A percentile compares a stretch with the other conserved stretches of the same genome.
phyloP scores from a whole-genome alignment of 225 moss, liverwort and hornwort genomes.

The Pseudoscleropodium purum region DNA sequence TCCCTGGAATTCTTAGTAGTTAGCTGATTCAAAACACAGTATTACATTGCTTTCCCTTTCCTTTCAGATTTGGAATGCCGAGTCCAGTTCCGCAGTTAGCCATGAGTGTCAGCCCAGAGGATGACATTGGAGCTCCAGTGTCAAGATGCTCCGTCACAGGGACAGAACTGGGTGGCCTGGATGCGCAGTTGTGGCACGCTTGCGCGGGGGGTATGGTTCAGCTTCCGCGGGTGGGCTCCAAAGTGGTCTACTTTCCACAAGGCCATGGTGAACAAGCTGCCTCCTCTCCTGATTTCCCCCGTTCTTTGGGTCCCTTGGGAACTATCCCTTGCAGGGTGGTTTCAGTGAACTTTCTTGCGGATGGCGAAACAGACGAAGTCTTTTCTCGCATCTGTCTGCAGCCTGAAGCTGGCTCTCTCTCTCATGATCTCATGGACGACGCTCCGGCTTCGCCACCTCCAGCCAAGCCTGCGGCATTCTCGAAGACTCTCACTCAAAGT shows the following conservation, averaged over 20 bases:
- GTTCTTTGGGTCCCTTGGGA: slow-evolving; percentile 43
- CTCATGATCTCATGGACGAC: slow-evolving; percentile 24
- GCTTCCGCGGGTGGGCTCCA: slow-evolving; percentile 58
- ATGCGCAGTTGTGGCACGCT: slow-evolving; percentile 83
- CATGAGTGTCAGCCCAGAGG: slow-evolving; percentile 59
- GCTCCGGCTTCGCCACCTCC: slow-evolving; percentile 40
- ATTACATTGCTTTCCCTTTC: neutral
- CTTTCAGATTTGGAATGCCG: slow-evolving; percentile 34
- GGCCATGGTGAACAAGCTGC: slow-evolving; percentile 87
- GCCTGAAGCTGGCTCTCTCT: slow-evolving; percentile 24
- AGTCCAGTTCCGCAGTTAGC: slow-evolving; percentile 34
- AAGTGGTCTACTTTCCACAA: slow-evolving; percentile 79
- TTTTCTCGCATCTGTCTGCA: slow-evolving; percentile 69
- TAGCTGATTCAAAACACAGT: neutral
- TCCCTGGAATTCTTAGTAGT: neutral
- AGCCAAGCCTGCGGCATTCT: slow-evolving; percentile 67
- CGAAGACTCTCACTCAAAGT: slow-evolving; percentile 80
- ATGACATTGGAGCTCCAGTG: slow-evolving; percentile 25
- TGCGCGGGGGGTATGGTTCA: slow-evolving; percentile 90
- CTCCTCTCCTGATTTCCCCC: slow-evolving; percentile 62
- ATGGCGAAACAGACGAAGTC: slow-evolving; percentile 73
- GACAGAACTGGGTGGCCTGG: slow-evolving; percentile 42
- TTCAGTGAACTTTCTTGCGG: slow-evolving; percentile 61
- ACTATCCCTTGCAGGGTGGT: slow-evolving; percentile 62
- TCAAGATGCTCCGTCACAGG: slow-evolving; percentile 6